Evolutionary conservation across 1,284 basidiomycete genomes (phyloP), one percentile per base, ranked within the genome.

Genomic region (Apiotrichum gracile): DNA sequence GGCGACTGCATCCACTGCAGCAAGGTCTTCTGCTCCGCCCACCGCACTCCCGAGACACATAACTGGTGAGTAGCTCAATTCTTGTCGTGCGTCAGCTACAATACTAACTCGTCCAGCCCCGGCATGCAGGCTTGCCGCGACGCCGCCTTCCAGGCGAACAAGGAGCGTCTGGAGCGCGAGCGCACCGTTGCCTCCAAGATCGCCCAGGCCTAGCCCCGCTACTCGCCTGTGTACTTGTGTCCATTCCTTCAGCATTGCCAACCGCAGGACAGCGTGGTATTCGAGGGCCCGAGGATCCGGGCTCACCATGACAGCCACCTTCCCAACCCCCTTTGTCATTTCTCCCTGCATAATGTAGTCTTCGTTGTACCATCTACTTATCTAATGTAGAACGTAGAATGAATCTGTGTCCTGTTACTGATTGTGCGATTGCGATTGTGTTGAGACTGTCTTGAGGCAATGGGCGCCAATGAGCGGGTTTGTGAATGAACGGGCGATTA

Each of bases 101-200:
- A 16, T 19, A 49, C 60, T 63, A 49, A 63, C 49, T 17, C 29
- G 19, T 29, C 42, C 60, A 73, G 73, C 56, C 60, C 70, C 27
- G 69, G 68, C 40, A 72, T 76, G 61, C 72, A 75, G 61, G 70
- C 70, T 8, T 75, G 75, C 61, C 65, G 74, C 33, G 75, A 76
- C 39, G 75, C 75, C 26, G 76, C 76, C 1, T 76, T 77, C 63
- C 72, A 75, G 49, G 74, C 74, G 27, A 77, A 77, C 69, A 75
- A 75, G 62, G 75, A 72, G 51, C 63, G 74, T 39, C 64, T 77
- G 6, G 75, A 76, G 60, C 63, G 66, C 25, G 76, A 77, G 55
- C 64, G 70, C 45, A 77, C 75, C 12, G 69, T 73, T 26, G 70
- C 71, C 12, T 65, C 63, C 55, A 77, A 77, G 67, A 70, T 77